Percentiles rank a stretch among this genome's conserved stretches.
Evolutionary conservation across 768 basidiomycete genomes (phyloP).

Genomic region (Exsudoporus frostii): DNA sequence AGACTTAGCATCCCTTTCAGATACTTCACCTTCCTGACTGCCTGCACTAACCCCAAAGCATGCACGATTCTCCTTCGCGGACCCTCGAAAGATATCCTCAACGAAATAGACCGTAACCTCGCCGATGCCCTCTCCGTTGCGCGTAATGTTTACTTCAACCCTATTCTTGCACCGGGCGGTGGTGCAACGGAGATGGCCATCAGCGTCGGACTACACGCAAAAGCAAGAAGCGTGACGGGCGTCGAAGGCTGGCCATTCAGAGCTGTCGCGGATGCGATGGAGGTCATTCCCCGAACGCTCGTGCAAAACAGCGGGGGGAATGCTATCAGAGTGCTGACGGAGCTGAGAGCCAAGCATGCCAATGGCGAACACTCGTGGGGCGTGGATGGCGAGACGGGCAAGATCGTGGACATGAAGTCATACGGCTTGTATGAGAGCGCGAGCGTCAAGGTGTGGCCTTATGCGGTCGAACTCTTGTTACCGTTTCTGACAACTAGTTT

Average conservation of each 20-base stretch:
- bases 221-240: conserved; percentile 76
- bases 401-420: conserved; percentile 91
- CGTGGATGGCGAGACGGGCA: conserved; percentile 94
- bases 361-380: conserved; percentile 90
- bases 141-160: conserved; percentile 95
- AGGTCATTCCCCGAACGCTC: conserved; percentile 93
- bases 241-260: conserved; percentile 90
- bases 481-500: background rate
- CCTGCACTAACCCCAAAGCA: conserved; percentile 87
- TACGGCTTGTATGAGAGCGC: conserved; percentile 96
- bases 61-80: conserved; percentile 98
- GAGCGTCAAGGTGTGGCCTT: conserved; percentile 73
- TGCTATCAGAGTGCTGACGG: conserved; percentile 88
- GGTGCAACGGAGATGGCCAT: conserved; percentile 99
- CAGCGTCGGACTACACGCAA: conserved; percentile 78
- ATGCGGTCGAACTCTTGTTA: background rate
- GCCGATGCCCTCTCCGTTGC: conserved; percentile 98
- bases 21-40: conserved; percentile 96
- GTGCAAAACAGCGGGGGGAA: conserved; percentile 96
- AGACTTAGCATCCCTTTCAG: conserved; percentile 36
- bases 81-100: conserved; percentile 96
- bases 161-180: conserved; percentile 88
- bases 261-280: conserved; percentile 94
- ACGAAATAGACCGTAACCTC: conserved; percentile 96
- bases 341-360: conserved; percentile 93